Percentiles rank a stretch among this genome's conserved stretches.
These are phyloP conservation scores for Hymenoscyphus fraxineus DNA, from an alignment of 2,329 filamentous ascomycete species.

Conservation along the genomic window DNA sequence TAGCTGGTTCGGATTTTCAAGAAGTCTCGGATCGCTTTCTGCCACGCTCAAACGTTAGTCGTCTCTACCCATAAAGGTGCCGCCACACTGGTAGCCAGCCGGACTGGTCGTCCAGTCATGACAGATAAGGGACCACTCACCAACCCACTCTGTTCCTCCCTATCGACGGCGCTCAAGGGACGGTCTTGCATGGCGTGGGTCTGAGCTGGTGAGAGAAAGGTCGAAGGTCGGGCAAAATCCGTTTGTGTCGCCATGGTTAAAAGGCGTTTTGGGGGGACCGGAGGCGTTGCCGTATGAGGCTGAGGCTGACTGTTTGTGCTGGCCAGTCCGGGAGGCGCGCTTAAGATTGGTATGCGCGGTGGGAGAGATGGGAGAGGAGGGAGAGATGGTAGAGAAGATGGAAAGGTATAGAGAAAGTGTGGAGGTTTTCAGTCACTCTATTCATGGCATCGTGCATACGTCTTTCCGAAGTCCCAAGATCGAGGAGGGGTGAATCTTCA, in stretches of 20 bases:
- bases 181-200: slow-evolving; percentile 33
- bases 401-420: background rate
- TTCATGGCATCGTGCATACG: background rate
- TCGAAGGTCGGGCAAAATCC: slow-evolving; percentile 36
- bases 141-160: slow-evolving; percentile 74
- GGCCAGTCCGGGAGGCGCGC: background rate
- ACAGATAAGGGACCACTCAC: slow-evolving; percentile 47
- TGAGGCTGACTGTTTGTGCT: background rate
- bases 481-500: background rate
- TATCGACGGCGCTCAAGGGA: slow-evolving; percentile 61
- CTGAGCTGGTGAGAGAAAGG: slow-evolving; percentile 34
- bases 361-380: background rate
- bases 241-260: slow-evolving; percentile 9
- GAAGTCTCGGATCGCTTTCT: slow-evolving; percentile 92
- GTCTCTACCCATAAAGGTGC: slow-evolving; percentile 1
- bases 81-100: background rate
- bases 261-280: slow-evolving; percentile 27
- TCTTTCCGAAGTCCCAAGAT: background rate
- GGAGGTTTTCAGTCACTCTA: background rate
- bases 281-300: slow-evolving; percentile 13
- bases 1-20: slow-evolving; percentile 95
- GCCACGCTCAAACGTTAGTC: slow-evolving; percentile 24
- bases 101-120: background rate
- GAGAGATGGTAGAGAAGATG: background rate
- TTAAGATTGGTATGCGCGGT: background rate